Base-by-base conservation (phyloP, 192 early-diverging fungal genomes). In the Mortierella claussenii region DNA sequence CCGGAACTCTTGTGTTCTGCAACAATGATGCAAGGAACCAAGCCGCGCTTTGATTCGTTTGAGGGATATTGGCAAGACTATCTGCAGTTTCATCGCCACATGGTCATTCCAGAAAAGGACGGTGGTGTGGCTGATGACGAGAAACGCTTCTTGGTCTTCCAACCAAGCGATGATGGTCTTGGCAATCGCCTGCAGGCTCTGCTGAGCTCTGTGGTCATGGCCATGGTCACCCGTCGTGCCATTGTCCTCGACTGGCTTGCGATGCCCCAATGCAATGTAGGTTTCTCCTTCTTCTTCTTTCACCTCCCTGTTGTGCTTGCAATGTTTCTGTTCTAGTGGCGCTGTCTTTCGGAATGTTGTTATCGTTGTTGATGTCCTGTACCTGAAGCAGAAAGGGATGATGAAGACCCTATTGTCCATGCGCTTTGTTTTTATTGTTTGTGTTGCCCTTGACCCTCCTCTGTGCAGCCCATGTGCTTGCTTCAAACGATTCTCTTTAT, bases 61-160 rank as follows among this genome's bases (percentile, higher is more conserved):
- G 73, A 76, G 1, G 64, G 47, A 0, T 76, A 76, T 34, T 76
- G 73, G 73, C 42, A 76, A 27, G 73, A 76, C 28, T 76, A 76
- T 18, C 46, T 76, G 27, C 50, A 76, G 20, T 76, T 76, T 24
- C 73, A 76, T 28, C 33, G n/a, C 17, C 23, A 42, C 15, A 76
- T 67, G 65, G 65, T 76, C 23, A 1, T 45, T 4, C 73, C 73
- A 9, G 73, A 76, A 36, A 9, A 37, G 11, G 43, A 49, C 1
- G 73, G 71, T 2, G 71, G 71, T 13, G 23, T 62, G 9, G 51
- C 73, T 20, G 33, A 67, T 18, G 44, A 31, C 20, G 20, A 67
- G 13, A 76, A 76, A 36, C 56, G 57, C 1, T 61, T 62, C 51
- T 28, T 76, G 57, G 47, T 76, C 18, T 76, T 62, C 45, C 73